Evolutionary conservation across 257 asterid genomes (phyloP), one percentile per base, ranked within the genome.

Genomic region (Verbascum thapsus): DNA sequence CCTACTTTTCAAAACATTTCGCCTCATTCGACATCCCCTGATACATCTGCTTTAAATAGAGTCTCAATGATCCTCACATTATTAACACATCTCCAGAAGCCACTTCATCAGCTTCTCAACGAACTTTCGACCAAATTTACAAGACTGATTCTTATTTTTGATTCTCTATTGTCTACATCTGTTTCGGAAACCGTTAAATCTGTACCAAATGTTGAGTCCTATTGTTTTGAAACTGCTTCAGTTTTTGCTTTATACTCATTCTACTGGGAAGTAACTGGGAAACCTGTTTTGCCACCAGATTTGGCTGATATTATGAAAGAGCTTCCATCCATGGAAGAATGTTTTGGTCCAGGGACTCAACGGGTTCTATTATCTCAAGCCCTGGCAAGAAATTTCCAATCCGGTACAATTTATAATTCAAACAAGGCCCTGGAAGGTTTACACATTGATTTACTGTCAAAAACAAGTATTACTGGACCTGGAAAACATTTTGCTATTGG

Each of bases 31-130:
- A 50, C 70, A 18, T 44, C 82, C 8, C 6, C 72, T 0, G 44
- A 16, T 13, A 81, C 79, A 34, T 82, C 75, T 53, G 95, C 96
- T 0, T 13, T 65, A 0, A 95, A 88, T 1, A 55, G n/a, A n/a
- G n/a, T n/a, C n/a, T n/a, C n/a, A n/a, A n/a, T 83, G 0, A 1
- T 71, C 0, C 88, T 86, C 0, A 22, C 77, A 0, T 23, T 85
- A 22, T 6, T 37, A 0, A 7, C 39, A 0, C 59, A 70, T 13
- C 88, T 81, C 39, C 82, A 83, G 0, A 45, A 40, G 2, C 84
- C 85, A 0, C 53, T 85, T 8, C 40, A 5, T 47, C 22, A 12
- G 0, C 76, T 83, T 1, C 17, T 78, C 0, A 22, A 32, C 6
- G 3, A 50, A 6, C 55, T 88, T 7, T 57, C 85, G 0, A 1